Conservation (phyloP, 129 eudicot genomes). For the Oenanthe sinensis region DNA sequence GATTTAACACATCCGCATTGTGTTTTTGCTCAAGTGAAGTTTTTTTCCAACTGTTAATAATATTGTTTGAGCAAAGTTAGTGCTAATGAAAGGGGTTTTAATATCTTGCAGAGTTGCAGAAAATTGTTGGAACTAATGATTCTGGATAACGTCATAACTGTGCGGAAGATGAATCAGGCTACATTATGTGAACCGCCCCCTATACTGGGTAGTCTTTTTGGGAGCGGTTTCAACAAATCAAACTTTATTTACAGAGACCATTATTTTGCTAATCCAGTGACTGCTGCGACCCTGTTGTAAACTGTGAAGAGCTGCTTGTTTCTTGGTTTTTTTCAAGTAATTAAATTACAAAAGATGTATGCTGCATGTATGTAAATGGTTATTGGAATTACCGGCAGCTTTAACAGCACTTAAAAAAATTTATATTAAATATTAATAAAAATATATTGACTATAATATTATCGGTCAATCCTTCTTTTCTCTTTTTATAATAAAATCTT, state of each 20-base stretch:
- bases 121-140: conserved; percentile 60
- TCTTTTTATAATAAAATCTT: too few species aligned
- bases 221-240: conserved; percentile 32
- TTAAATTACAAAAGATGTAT: background rate
- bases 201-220: conserved; percentile 38
- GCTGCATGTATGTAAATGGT: background rate
- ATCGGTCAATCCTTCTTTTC: too few species aligned
- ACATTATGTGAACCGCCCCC: conserved; percentile 44
- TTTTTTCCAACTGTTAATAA: background rate
- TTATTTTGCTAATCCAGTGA: conserved; percentile 57
- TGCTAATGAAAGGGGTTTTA: background rate
- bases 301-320: background rate
- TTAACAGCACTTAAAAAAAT: too few species aligned
- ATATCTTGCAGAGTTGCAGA: conserved; percentile 58
- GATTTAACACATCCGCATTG: background rate
- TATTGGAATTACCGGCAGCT: too few species aligned
- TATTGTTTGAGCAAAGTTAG: background rate
- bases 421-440: too few species aligned
- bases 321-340: background rate
- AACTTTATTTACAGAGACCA: conserved; percentile 44
- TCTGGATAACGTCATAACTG: conserved; percentile 46
- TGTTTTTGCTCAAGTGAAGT: background rate
- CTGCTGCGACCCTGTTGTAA: conserved; percentile 31
- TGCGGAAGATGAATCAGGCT: conserved; percentile 56
- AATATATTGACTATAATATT: too few species aligned